Evolutionary conservation across 2,329 filamentous ascomycete genomes (phyloP).

Genomic region (Fusarium verrucosum): DNA sequence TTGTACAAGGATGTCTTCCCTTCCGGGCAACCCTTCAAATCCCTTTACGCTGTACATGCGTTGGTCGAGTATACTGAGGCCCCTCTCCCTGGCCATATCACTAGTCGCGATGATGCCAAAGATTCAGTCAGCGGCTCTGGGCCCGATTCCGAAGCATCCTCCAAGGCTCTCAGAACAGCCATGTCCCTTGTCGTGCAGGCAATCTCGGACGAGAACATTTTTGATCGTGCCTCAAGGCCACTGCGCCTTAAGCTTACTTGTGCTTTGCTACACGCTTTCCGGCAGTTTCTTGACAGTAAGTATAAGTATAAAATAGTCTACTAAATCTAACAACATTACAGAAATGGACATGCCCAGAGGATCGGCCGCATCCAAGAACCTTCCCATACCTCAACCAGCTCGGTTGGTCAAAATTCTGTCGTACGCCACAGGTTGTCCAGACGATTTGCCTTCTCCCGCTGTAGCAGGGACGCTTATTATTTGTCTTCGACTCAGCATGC

Average conservation of each 20-base stretch:
- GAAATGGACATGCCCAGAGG: constrained; percentile 25
- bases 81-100: constrained; percentile 46
- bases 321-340: constrained; percentile 17
- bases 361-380: constrained; percentile 1
- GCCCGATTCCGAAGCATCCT: constrained; percentile 41
- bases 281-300: constrained; percentile 44
- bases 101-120: constrained; percentile 1
- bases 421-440: constrained; percentile 32
- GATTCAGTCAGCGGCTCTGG: constrained; percentile 12
- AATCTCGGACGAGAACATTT: constrained; percentile 66
- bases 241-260: constrained; percentile 45
- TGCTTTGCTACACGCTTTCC: constrained; percentile 44
- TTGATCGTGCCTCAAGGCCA: constrained; percentile 48
- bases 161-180: constrained; percentile 54
- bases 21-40: constrained; percentile 73
- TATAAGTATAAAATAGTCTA: not conserved
- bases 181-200: constrained; percentile 67
- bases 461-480: constrained; percentile 43
- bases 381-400: constrained; percentile 32
- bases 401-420: constrained; percentile 44
- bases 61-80: constrained; percentile 69
- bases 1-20: constrained; percentile 73
- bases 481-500: constrained; percentile 45
- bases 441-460: constrained; percentile 42
- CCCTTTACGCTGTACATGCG: constrained; percentile 76